These are phyloP conservation scores for Claviceps pazoutovae DNA, from an alignment of 2,329 filamentous ascomycete genomes.

Conservation along the genomic window DNA sequence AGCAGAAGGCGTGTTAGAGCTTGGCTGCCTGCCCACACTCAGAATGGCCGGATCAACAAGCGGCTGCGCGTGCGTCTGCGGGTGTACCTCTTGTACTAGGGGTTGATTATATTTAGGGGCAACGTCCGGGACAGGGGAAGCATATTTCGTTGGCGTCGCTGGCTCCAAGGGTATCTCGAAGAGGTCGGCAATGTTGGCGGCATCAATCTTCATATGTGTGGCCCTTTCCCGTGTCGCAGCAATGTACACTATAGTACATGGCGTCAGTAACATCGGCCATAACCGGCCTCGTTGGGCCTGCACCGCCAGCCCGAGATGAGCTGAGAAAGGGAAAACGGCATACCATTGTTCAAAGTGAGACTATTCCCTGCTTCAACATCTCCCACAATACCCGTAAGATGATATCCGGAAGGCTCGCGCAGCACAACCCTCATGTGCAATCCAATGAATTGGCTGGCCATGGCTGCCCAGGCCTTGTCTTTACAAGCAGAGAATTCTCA, in stretches of 20 bases:
- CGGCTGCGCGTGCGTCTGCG: conserved; percentile 20
- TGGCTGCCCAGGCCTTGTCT: conserved; percentile 5
- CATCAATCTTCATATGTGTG: conserved; percentile 30
- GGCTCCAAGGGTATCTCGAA: conserved; percentile 23
- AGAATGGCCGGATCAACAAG: conserved; percentile 78
- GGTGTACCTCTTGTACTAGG: conserved; percentile 11
- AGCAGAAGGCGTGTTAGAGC: conserved; percentile 14
- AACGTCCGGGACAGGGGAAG: conserved; percentile 13
- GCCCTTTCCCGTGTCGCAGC: conserved; percentile 28
- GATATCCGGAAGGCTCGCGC: conserved; percentile 46
- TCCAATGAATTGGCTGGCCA: conserved; percentile 57
- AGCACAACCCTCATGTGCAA: conserved; percentile 64
- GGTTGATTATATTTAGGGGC: conserved; percentile 6
- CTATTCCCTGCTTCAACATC: conserved; percentile 53
- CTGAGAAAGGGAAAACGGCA: conserved; percentile 9
- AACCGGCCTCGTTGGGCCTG: not conserved
- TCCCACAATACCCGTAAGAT: conserved; percentile 56
- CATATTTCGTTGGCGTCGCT: conserved; percentile 15
- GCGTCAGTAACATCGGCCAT: not conserved
- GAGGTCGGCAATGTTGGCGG: conserved; percentile 31
- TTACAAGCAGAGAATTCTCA: not conserved
- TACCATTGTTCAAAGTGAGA: conserved; percentile 60
- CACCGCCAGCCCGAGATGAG: not conserved
- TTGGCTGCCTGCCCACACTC: conserved; percentile 42
- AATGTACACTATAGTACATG: conserved; percentile 21